A percentile compares a stretch with the other conserved stretches of the same genome.
These are phyloP conservation scores for Russula sp. DNA, from an alignment of 768 basidiomycete genomes.

Conservation along the genomic window DNA sequence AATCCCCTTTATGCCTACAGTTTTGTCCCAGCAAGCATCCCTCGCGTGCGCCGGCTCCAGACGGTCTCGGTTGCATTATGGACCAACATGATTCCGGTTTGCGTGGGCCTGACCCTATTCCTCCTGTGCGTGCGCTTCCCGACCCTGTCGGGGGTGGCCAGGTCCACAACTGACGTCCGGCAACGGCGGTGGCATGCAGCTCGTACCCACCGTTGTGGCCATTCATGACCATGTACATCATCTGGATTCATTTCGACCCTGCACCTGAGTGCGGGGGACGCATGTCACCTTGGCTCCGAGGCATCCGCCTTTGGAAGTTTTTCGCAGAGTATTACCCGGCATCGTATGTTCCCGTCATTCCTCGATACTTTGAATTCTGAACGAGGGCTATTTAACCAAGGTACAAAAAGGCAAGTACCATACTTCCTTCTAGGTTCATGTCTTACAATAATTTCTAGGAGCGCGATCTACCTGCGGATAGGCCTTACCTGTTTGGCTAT, in stretches of 20 bases:
- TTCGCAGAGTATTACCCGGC: conserved; percentile 92
- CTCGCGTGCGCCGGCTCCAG: conserved; percentile 81
- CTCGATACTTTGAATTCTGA: conserved; percentile 1
- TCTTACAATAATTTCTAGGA: conserved; percentile 48
- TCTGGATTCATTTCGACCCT: conserved; percentile 78
- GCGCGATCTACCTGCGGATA: conserved; percentile 84
- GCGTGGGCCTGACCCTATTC: conserved; percentile 65
- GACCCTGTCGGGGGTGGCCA: background rate
- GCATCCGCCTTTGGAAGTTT: conserved; percentile 72
- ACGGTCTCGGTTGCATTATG: conserved; percentile 85
- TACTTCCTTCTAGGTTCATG: background rate
- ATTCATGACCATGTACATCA: conserved; percentile 65
- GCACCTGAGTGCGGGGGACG: conserved; percentile 73
- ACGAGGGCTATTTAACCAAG: conserved; percentile 21
- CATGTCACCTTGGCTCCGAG: conserved; percentile 71
- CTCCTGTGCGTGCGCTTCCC: conserved; percentile 59
- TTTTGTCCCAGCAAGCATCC: conserved; percentile 85
- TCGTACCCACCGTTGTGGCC: conserved; percentile 92
- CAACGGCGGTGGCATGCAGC: conserved; percentile 42
- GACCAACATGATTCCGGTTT: conserved; percentile 77
- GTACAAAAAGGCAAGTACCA: conserved; percentile 43
- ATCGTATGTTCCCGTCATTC: conserved; percentile 54
- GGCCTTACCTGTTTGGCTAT: conserved; percentile 96
- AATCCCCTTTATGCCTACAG: conserved; percentile 38
- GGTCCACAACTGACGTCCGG: background rate